phyloP scores from a whole-genome alignment of 495 filamentous ascomycete species.

The Penicillium pulvis region DNA sequence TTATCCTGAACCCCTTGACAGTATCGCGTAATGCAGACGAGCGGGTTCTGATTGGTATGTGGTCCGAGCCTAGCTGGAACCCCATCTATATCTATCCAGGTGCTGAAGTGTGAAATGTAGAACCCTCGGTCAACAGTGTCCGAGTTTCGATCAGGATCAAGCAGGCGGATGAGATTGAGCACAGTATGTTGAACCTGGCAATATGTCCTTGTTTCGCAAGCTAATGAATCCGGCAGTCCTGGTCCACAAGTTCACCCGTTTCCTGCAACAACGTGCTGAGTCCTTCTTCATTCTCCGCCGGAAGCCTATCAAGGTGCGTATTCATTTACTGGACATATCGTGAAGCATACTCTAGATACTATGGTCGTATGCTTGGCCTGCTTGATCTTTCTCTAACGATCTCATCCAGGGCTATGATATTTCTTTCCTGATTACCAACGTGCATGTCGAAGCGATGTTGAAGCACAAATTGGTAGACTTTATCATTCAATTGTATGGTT shows the following conservation, averaged over 20 bases:
- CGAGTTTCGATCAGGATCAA: conserved; percentile 97
- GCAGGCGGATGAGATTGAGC: conserved; percentile 98
- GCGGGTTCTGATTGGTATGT: conserved; percentile 63
- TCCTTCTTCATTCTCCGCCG: conserved; percentile 95
- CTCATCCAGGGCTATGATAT: conserved; percentile 87
- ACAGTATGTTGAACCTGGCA: conserved; percentile 54
- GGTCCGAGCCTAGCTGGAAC: background rate
- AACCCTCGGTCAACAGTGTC: conserved; percentile 94
- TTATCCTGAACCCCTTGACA: conserved; percentile 82
- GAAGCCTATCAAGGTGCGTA: conserved; percentile 85
- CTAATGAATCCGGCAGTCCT: conserved; percentile 36
- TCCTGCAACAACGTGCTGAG: conserved; percentile 93
- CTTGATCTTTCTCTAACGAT: conserved; percentile 14
- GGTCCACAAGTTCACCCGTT: conserved; percentile 97
- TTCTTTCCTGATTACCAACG: conserved; percentile 97
- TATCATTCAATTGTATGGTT: conserved; percentile 62
- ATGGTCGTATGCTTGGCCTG: background rate
- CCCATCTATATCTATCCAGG: background rate
- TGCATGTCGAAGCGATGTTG: conserved; percentile 96
- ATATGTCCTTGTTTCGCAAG: background rate
- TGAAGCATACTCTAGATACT: background rate
- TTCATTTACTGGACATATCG: background rate
- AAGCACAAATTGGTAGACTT: conserved; percentile 99
- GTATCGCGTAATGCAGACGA: conserved; percentile 87
- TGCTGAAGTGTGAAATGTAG: conserved; percentile 30